These are phyloP conservation scores for Dichotomocladium elegans DNA, from an alignment of 371 early-diverging fungal genomes.

Conservation along the genomic window DNA sequence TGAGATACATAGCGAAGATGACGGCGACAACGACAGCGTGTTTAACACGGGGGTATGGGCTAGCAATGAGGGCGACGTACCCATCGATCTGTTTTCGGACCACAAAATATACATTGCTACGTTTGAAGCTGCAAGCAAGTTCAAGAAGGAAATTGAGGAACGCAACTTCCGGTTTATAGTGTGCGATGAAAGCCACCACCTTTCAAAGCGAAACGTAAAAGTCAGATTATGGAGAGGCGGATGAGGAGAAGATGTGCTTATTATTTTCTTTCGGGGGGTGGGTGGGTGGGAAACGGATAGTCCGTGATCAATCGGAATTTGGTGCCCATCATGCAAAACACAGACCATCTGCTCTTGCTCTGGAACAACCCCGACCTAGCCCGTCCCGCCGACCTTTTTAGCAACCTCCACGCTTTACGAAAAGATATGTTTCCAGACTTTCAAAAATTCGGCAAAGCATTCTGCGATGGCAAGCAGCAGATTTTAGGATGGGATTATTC, in stretches of 20 bases:
- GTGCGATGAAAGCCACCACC: constrained; percentile 48
- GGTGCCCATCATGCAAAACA: constrained; percentile 24
- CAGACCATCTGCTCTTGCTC: constrained; percentile 27
- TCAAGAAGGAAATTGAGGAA: constrained; percentile 32
- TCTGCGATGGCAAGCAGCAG: constrained; percentile 46
- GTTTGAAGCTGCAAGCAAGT: constrained; percentile 30
- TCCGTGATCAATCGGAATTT: no score
- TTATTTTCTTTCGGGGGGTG: no score
- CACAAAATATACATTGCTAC: constrained; percentile 33
- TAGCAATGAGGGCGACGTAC: no score
- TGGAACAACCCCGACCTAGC: constrained; percentile 55
- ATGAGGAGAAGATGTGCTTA: no score
- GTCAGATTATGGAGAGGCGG: no score
- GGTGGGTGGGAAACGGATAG: no score
- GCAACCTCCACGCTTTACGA: constrained; percentile 46
- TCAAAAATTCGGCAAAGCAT: constrained; percentile 49
- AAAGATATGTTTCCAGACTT: constrained; percentile 35
- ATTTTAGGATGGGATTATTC: constrained; percentile 34
- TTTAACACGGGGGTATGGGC: constrained; percentile 46
- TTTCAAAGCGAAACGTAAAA: constrained; percentile 45
- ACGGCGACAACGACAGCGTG: constrained; percentile 1
- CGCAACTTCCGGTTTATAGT: constrained; percentile 22
- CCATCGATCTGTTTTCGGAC: constrained; percentile 8
- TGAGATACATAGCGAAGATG: background rate
- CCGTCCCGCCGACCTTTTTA: constrained; percentile 56